phyloP scores from a whole-genome alignment of 495 filamentous ascomycete genomes.

The Lepidopterella palustris region DNA sequence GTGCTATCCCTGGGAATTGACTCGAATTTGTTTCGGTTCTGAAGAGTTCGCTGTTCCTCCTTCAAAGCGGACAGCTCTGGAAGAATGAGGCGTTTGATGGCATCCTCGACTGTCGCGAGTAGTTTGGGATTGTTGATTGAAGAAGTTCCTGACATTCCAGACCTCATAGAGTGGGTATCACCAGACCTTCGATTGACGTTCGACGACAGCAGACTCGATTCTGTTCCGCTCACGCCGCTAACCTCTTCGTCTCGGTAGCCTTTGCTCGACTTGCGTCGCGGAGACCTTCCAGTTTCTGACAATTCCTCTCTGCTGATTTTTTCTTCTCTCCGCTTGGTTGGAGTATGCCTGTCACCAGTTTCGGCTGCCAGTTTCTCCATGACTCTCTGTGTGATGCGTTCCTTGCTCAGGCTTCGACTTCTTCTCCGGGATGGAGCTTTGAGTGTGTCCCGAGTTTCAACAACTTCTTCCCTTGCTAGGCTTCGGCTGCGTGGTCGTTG shows the following conservation, averaged over 20 bases:
- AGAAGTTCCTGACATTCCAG: slow-evolving; percentile 66
- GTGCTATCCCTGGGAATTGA: slow-evolving; percentile 44
- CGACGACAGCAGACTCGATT: slow-evolving; percentile 69
- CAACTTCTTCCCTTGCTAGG: slow-evolving; percentile 42
- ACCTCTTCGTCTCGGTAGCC: slow-evolving; percentile 55
- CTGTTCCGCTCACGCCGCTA: slow-evolving; percentile 57
- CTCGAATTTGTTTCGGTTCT: slow-evolving; percentile 55
- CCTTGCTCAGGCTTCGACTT: slow-evolving; percentile 68
- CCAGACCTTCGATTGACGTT: slow-evolving; percentile 66
- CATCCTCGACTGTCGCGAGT: slow-evolving; percentile 93
- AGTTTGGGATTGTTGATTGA: slow-evolving; percentile 93
- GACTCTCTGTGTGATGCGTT: slow-evolving; percentile 63
- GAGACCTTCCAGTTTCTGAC: slow-evolving; percentile 51
- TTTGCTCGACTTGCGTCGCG: slow-evolving; percentile 41
- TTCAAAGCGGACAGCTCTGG: slow-evolving; percentile 89
- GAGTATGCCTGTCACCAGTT: slow-evolving; percentile 45
- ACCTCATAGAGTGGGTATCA: slow-evolving; percentile 69
- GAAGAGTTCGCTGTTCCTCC: slow-evolving; percentile 68
- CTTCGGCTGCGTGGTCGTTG: slow-evolving; percentile 55
- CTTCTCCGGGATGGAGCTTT: slow-evolving; percentile 57
- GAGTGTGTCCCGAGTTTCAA: slow-evolving; percentile 46
- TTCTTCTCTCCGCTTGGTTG: slow-evolving; percentile 38
- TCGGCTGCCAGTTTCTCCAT: slow-evolving; percentile 57
- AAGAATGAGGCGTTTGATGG: slow-evolving; percentile 83
- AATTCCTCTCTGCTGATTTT: slow-evolving; percentile 59